These are phyloP conservation scores for Debaryomyces nepalensis DNA, from an alignment of 1,139 yeast species.

Conservation along the genomic window DNA sequence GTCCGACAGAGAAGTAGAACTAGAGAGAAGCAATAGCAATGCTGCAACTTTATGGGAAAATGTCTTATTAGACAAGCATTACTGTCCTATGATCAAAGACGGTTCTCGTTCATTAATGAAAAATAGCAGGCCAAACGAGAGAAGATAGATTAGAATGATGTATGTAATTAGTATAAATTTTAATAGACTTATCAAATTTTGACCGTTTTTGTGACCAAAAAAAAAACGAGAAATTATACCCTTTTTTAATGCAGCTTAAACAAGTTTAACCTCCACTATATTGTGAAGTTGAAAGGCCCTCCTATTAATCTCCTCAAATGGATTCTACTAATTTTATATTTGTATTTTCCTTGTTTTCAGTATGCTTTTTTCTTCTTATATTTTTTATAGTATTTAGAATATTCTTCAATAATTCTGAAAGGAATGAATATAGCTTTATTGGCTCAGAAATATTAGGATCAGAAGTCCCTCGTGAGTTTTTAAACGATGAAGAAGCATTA, in stretches of 20 bases:
- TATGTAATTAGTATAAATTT: too few relatives aligned
- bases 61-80: conserved; percentile 76
- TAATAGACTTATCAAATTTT: too few relatives aligned
- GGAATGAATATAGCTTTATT: conserved; percentile 24
- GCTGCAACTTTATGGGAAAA: conserved; percentile 93
- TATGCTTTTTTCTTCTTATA: conserved; percentile 20
- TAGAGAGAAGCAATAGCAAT: conserved; percentile 80
- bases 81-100: conserved; percentile 73
- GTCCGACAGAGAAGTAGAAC: conserved; percentile 51
- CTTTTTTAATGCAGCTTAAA: too few relatives aligned
- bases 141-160: conserved; percentile 13
- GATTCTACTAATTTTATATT: conserved; percentile 21
- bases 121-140: conserved; percentile 32
- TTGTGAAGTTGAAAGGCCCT: too few relatives aligned
- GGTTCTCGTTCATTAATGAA: conserved; percentile 51
- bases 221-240: too few relatives aligned
- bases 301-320: conserved; percentile 1
- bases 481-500: conserved; percentile 49
- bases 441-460: conserved; percentile 24
- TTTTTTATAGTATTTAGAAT: conserved; percentile 22
- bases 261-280: too few relatives aligned
- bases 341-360: conserved; percentile 21
- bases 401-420: conserved; percentile 17
- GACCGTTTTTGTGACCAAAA: conserved; percentile 1
- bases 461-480: conserved; percentile 34